phyloP scores from a whole-genome alignment of 176 grass and related monocot species.

The Otatea glauca region DNA sequence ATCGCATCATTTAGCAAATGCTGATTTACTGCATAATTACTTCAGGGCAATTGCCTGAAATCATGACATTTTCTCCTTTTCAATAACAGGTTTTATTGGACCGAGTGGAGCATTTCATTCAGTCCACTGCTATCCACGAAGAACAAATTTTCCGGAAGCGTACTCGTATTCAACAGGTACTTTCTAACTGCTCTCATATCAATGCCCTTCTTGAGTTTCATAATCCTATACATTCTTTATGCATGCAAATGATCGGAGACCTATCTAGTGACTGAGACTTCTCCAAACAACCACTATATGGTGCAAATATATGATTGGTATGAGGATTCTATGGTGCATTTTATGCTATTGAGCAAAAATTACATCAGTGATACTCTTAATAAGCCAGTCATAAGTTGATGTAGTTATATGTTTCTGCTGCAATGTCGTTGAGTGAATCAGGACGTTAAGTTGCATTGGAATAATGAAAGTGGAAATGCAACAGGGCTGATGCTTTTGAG shows the following conservation, averaged over 20 bases:
- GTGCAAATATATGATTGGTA: slow-evolving; percentile 14
- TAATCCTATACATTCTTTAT: slow-evolving; percentile 14
- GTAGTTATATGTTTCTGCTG: slow-evolving; percentile 21
- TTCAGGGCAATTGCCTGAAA: not conserved
- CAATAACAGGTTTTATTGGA: slow-evolving; percentile 75
- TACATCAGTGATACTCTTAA: slow-evolving; percentile 7
- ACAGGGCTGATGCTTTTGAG: slow-evolving; percentile 9
- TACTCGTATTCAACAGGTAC: slow-evolving; percentile 90
- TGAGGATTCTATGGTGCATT: slow-evolving; percentile 18
- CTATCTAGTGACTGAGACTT: slow-evolving; percentile 18
- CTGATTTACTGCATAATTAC: not conserved
- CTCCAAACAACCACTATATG: slow-evolving; percentile 28
- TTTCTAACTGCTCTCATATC: slow-evolving; percentile 29
- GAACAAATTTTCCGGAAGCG: slow-evolving; percentile 98
- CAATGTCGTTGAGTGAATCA: slow-evolving; percentile 15
- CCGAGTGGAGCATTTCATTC: slow-evolving; percentile 93
- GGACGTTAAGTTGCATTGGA: slow-evolving; percentile 19
- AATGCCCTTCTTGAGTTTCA: slow-evolving; percentile 30
- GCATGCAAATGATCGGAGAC: not conserved
- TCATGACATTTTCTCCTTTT: slow-evolving; percentile 50
- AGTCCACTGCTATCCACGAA: slow-evolving; percentile 82
- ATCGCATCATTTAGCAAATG: not conserved
- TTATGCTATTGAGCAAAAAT: slow-evolving; percentile 9
- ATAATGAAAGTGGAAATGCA: slow-evolving; percentile 32
- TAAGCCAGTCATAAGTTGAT: slow-evolving; percentile 10